Evolutionary conservation across 1,139 yeast genomes (phyloP).

Genomic region (Ogataea hybrid): DNA sequence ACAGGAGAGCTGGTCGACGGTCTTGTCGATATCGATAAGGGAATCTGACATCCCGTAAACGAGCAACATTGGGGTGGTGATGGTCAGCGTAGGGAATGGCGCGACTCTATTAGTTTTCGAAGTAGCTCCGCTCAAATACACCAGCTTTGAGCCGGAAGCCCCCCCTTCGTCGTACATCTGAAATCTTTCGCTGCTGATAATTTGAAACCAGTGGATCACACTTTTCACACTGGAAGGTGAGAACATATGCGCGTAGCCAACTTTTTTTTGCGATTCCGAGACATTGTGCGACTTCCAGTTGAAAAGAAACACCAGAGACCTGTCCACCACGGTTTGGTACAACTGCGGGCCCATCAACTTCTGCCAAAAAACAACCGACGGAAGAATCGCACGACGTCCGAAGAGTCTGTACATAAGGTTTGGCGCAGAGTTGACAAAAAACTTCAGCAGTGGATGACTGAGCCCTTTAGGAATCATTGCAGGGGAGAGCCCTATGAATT

Average conservation of each 20-base stretch:
- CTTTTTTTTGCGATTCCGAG: slow-evolving; percentile 35
- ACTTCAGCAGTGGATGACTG: slow-evolving; percentile 39
- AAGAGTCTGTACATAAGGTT: slow-evolving; percentile 39
- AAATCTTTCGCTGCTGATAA: slow-evolving; percentile 40
- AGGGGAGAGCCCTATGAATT: slow-evolving; percentile 45
- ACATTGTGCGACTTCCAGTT: slow-evolving; percentile 44
- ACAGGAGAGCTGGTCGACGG: slow-evolving; percentile 30
- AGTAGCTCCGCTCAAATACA: slow-evolving; percentile 26
- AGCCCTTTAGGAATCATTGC: slow-evolving; percentile 45
- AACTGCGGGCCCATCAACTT: slow-evolving; percentile 37
- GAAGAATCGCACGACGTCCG: slow-evolving; percentile 43
- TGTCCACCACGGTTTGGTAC: slow-evolving; percentile 41
- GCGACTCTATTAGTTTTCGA: slow-evolving; percentile 51
- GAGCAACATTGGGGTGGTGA: slow-evolving; percentile 42
- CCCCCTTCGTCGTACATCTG: slow-evolving; percentile 51
- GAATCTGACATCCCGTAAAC: slow-evolving; percentile 43
- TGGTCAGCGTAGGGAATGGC: slow-evolving; percentile 47
- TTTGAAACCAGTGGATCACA: slow-evolving; percentile 49
- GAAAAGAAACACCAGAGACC: slow-evolving; percentile 38
- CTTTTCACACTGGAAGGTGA: slow-evolving; percentile 47
- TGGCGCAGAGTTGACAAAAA: slow-evolving; percentile 40
- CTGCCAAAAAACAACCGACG: slow-evolving; percentile 48
- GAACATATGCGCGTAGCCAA: slow-evolving; percentile 49
- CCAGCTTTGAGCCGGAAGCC: slow-evolving; percentile 34
- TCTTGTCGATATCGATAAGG: slow-evolving; percentile 40